Percentiles rank a stretch among this genome's conserved stretches.
These are phyloP conservation scores for Yamadazyma kitorensis DNA, from an alignment of 805 yeast species.

Conservation along the genomic window DNA sequence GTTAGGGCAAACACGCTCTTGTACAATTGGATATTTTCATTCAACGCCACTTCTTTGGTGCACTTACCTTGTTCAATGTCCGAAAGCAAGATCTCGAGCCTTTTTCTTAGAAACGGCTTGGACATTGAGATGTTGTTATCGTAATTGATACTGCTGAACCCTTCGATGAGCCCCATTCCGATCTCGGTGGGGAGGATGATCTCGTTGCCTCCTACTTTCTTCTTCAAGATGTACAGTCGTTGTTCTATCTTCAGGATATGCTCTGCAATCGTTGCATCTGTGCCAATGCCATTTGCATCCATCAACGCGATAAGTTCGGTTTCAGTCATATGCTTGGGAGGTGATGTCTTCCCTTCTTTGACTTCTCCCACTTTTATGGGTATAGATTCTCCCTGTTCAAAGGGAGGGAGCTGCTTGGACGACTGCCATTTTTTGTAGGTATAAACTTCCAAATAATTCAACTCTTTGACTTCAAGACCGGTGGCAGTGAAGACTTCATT, in stretches of 20 bases:
- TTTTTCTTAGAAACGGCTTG: constrained; percentile 82
- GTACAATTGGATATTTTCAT: constrained; percentile 55
- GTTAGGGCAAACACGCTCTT: constrained; percentile 54
- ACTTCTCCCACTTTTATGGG: constrained; percentile 56
- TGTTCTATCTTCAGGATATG: constrained; percentile 79
- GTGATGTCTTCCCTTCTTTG: constrained; percentile 70
- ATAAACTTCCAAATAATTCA: constrained; percentile 79
- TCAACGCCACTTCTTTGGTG: constrained; percentile 51
- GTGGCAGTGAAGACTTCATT: constrained; percentile 65
- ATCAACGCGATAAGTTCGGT: constrained; percentile 86
- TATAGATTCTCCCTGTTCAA: constrained; percentile 55
- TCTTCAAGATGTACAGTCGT: constrained; percentile 63
- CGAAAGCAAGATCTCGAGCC: constrained; percentile 64
- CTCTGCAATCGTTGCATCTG: constrained; percentile 98
- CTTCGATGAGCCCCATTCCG: constrained; percentile 86
- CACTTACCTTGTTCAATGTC: constrained; percentile 65
- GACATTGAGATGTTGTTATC: constrained; percentile 57
- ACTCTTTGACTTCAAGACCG: constrained; percentile 72
- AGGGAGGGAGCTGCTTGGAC: constrained; percentile 59
- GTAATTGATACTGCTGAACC: constrained; percentile 76
- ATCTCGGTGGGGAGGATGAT: constrained; percentile 72
- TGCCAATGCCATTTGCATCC: constrained; percentile 98
- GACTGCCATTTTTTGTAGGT: constrained; percentile 78
- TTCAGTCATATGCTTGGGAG: constrained; percentile 87
- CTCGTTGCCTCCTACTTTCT: constrained; percentile 33